Evolutionary conservation across 768 basidiomycete species (phyloP), one percentile per base, ranked within the genome.

Genomic region (Podaxis sp.): DNA sequence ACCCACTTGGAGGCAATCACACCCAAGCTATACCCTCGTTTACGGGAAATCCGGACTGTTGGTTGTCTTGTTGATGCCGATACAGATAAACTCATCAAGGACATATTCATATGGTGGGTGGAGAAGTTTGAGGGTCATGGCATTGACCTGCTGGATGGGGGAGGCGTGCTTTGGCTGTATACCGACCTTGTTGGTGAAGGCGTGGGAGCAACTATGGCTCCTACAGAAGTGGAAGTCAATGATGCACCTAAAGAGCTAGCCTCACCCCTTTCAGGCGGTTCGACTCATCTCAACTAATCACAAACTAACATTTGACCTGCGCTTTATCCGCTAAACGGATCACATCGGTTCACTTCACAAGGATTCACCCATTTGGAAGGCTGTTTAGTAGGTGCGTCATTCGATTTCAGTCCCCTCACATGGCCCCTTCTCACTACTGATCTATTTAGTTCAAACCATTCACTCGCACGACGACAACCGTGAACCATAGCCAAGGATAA

Each of bases 81-180:
- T 55, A 68, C 73, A 59, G 78, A 82, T 65, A 64, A 62, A 42
- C 62, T 77, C 52, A 74, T 78, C 58, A 77, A 75, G 71, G 79
- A 83, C 54, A 70, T 81, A 16, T 83, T 82, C 64, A 80, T 83
- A 32, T 79, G 78, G 77, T 84, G 82, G 82, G 74, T 77, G 27
- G 79, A 82, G 64, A 74, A 69, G 53, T 83, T 82, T 60, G 80
- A 82, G 72, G 73, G 69, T 57, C 72, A 75, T 47, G 81, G 79
- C 7, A 72, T 85, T 48, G 76, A 81, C 62, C 76, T 84, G 63
- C 71, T 82, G 64, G 83, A 84, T 63, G 82, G 82, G 14, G 82
- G 82, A 67, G 80, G 79, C 35, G 79, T 83, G 32, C 68, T 83
- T 53, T 85, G 82, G 81, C 63, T 76, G 44, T 81, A 81, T 62